Evolutionary conservation across 257 asterid genomes (phyloP).

Genomic region (Fraxinus excelsior): DNA sequence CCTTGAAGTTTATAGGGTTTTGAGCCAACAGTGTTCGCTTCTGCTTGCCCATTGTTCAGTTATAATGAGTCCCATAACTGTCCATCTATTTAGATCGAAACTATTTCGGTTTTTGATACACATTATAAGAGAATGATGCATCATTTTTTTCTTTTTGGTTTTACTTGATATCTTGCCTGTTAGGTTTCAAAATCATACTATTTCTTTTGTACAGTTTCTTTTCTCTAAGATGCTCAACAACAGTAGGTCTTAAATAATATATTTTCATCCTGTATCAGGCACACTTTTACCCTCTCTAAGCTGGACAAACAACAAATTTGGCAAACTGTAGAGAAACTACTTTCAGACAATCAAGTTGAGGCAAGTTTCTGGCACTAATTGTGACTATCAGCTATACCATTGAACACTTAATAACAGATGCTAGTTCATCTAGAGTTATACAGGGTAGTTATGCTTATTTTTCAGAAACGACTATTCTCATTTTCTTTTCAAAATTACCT

Average conservation of each 20-base stretch:
- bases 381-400: neutral
- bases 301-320: constrained; percentile 76
- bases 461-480: neutral
- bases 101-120: neutral
- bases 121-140: constrained; percentile 6
- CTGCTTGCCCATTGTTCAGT: constrained; percentile 6
- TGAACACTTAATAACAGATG: neutral
- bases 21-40: constrained; percentile 1
- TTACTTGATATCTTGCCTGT: constrained; percentile 16
- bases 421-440: neutral
- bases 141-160: constrained; percentile 15
- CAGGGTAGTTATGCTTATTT: neutral
- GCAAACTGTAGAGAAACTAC: constrained; percentile 84
- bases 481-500: neutral
- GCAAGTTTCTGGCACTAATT: constrained; percentile 44
- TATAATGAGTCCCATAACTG: neutral
- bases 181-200: constrained; percentile 11
- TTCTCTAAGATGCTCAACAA: constrained; percentile 20
- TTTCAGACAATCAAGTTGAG: constrained; percentile 91
- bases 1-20: constrained; percentile 13
- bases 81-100: constrained; percentile 8
- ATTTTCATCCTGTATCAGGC: constrained; percentile 57
- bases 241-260: constrained; percentile 18
- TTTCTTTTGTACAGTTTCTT: constrained; percentile 4
- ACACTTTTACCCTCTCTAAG: constrained; percentile 69